phyloP scores from a whole-genome alignment of 2,329 filamentous ascomycete species.

The Achaetomium macrosporum region DNA sequence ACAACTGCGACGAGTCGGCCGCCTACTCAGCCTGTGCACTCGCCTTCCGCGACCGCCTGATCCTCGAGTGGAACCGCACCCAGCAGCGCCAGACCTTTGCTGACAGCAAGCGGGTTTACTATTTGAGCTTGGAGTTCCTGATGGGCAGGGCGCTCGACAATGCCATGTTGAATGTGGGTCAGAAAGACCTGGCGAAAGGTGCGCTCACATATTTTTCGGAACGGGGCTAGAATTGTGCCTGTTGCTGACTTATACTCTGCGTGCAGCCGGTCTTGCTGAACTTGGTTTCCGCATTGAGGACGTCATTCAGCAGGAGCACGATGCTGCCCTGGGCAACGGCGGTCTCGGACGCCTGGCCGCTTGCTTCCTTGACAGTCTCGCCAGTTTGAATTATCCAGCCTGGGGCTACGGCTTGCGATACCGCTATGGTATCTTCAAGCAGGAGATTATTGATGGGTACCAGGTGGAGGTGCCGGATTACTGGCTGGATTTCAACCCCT shows the following conservation, averaged over 20 bases:
- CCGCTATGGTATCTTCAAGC: conserved; percentile 97
- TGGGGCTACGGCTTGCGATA: conserved; percentile 98
- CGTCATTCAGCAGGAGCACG: conserved; percentile 88
- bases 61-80: conserved; percentile 96
- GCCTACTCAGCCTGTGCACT: conserved; percentile 88
- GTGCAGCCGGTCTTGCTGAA: conserved; percentile 70
- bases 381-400: conserved; percentile 88
- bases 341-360: conserved; percentile 91
- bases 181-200: conserved; percentile 81
- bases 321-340: conserved; percentile 92
- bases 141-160: conserved; percentile 97
- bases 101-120: conserved; percentile 93
- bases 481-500: conserved; percentile 98
- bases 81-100: conserved; percentile 90
- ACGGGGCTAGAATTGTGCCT: not conserved
- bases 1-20: conserved; percentile 94
- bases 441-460: conserved; percentile 96
- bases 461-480: conserved; percentile 98
- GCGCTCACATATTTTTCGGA: conserved; percentile 25
- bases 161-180: conserved; percentile 92
- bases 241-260: conserved; percentile 3
- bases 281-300: conserved; percentile 97
- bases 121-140: conserved; percentile 92
- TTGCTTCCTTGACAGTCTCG: conserved; percentile 94
- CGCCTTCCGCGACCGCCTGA: conserved; percentile 85